Base-by-base conservation (phyloP, 805 yeast species). In the Yarrowia yakushimensis region DNA sequence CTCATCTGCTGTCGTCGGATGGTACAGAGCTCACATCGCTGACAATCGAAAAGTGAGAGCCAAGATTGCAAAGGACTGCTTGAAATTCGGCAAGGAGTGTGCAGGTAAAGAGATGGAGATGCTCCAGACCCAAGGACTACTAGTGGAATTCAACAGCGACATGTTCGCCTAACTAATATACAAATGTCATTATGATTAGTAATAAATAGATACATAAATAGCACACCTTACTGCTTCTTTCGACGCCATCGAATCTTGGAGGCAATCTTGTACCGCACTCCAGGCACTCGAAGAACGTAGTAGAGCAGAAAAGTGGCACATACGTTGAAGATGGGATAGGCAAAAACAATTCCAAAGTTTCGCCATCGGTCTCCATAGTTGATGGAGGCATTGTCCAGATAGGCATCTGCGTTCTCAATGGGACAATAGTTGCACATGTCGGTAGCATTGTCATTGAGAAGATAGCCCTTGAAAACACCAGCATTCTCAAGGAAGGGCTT, bases 271-370 rank as follows among this genome's bases (percentile, higher is more conserved):
- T 52, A 34, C 13, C 59, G 30, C 43, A 52, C 59, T 3, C 59
- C 59, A 30, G 94, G 94, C 65, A 87, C 93, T 79, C 94, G 82
- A 12, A 85, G 82, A 27, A 83, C 70, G 86, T 88, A 85, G 78
- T 86, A 80, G 65, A 79, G 68, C 69, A 77, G 80, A 1, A 73
- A 61, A 13, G 87, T 77, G 63, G 77, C 73, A 61, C 81, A 71
- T 33, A 74, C 57, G 67, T 83, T 80, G 67, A 82, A 75, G 23
- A 72, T 76, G 65, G 82, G 78, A 68, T 76, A 85, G 54, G 78
- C 79, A 64, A 80, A 71, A 67, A 79, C 80, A 25, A 85, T 77
- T 67, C 88, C 89, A 68, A 78, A 77, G 71, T 85, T 78, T 73
- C 87, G 78, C 86, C 88, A 83, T 67, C 77, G 74, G 60, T 76